Conservation (phyloP, 192 early-diverging fungal species). For the Podochytrium sp. region DNA sequence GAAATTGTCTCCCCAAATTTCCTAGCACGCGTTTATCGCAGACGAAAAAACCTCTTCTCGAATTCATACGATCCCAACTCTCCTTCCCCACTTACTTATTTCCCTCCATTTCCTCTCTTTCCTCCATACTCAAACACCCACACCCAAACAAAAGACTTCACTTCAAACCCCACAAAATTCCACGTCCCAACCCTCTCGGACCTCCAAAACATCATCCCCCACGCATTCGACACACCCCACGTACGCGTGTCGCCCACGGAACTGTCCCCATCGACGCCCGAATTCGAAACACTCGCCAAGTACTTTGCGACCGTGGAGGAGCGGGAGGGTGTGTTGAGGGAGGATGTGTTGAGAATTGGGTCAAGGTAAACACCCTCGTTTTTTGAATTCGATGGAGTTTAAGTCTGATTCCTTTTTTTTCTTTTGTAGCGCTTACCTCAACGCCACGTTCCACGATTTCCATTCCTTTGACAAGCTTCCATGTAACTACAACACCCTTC, state of each 20-base stretch:
- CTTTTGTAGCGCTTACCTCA: conserved; percentile 9
- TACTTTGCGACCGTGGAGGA: background rate
- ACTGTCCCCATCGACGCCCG: background rate
- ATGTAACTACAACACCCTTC: background rate
- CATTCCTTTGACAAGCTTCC: background rate
- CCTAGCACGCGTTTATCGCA: too few species aligned
- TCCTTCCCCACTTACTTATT: background rate
- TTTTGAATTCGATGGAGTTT: background rate
- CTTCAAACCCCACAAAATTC: background rate
- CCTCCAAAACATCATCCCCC: background rate
- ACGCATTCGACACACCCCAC: background rate
- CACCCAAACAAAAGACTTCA: too few species aligned
- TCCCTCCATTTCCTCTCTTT: background rate
- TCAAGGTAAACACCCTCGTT: background rate
- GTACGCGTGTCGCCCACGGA: background rate
- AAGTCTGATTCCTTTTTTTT: background rate
- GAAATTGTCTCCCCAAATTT: too few species aligned
- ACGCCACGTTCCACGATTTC: conserved; percentile 15
- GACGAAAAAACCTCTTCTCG: background rate
- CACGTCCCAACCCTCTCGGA: conserved; percentile 5
- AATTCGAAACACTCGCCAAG: conserved; percentile 2
- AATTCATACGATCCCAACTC: background rate
- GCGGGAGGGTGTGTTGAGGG: background rate
- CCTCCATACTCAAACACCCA: too few species aligned
- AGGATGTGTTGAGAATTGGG: conserved; percentile 2